Evolutionary conservation across 2,329 filamentous ascomycete genomes (phyloP), one percentile per base, ranked within the genome.

Genomic region (Neospermospora avenae): DNA sequence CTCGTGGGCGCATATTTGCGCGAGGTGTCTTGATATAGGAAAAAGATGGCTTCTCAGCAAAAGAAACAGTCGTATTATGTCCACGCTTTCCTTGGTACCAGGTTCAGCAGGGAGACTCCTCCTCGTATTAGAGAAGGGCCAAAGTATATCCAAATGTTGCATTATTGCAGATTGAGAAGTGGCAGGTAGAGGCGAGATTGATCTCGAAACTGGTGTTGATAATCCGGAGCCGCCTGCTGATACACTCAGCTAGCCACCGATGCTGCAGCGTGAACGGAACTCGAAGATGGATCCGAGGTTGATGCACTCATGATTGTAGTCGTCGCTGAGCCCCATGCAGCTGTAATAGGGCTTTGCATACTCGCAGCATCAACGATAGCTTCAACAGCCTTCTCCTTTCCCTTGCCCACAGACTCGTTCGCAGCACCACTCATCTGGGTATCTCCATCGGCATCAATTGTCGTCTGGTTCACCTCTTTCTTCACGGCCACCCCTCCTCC

Each of bases 271-370:
- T 63, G 68, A 16, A 69, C 56, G 14, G 67, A 69, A 41, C 58
- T 67, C 45, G 61, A 66, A 3, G 66, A 69, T 22, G 62, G 64
- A 53, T 68, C 67, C 0, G 65, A 65, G n/a, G 39, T 62, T 14
- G 67, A 68, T 7, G 59, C 61, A 42, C 55, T 61, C 1, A 59
- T 62, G 22, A 59, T 59, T 8, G 58, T 60, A 35, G 58, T 59
- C 6, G 64, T 66, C 20, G 59, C 62, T 31, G 67, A 67, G 5
- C 64, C 65, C 22, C 63, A 65, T 34, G n/a, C 28, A 34, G n/a
- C 4, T 34, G 46, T 28, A 22, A 28, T 28, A 37, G 13, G 18
- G 45, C 20, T 25, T 37, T 54, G 34, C n/a, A 28, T 37, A 8
- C 16, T 34, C 37, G n/a, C 20, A 16, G 34, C 57, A 18, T 35